phyloP scores from a whole-genome alignment of 495 filamentous ascomycete species.

The Penicillium daleae region DNA sequence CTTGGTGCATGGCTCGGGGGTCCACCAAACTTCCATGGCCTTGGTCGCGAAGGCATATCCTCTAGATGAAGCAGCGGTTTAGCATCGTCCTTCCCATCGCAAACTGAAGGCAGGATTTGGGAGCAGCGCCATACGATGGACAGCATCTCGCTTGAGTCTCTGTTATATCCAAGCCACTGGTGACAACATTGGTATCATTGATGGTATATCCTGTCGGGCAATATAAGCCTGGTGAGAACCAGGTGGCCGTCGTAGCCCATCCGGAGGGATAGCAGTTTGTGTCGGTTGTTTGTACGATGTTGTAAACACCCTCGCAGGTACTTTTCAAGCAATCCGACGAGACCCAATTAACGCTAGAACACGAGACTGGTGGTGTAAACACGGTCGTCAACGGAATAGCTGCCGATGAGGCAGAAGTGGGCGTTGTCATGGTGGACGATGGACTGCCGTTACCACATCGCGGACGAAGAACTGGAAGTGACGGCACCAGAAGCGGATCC shows the following conservation, averaged over 20 bases:
- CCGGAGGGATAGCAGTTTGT: constrained; percentile 2
- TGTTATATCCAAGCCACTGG: not conserved
- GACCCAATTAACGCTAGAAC: not conserved
- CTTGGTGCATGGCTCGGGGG: not conserved
- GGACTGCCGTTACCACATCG: not conserved
- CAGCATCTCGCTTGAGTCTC: constrained; percentile 10
- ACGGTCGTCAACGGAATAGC: constrained; percentile 1
- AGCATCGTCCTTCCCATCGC: not conserved
- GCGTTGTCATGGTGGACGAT: not conserved
- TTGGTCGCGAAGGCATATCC: not conserved
- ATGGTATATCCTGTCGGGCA: constrained; percentile 8
- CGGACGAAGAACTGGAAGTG: not conserved
- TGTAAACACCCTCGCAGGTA: constrained; percentile 1
- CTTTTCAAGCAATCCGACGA: not conserved
- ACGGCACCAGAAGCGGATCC: not conserved
- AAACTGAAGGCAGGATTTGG: not conserved
- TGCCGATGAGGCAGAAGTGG: not conserved
- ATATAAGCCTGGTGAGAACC: not conserved
- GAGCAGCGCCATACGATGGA: not conserved
- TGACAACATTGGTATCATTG: not conserved
- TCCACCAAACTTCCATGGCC: not conserved
- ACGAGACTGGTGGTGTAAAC: constrained; percentile 2
- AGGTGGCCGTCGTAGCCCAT: constrained; percentile 1
- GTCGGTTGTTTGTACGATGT: constrained; percentile 2
- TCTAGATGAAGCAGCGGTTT: not conserved